Base-by-base conservation (phyloP, 2,329 filamentous ascomycete genomes). In the Fusarium brachygibbosum region DNA sequence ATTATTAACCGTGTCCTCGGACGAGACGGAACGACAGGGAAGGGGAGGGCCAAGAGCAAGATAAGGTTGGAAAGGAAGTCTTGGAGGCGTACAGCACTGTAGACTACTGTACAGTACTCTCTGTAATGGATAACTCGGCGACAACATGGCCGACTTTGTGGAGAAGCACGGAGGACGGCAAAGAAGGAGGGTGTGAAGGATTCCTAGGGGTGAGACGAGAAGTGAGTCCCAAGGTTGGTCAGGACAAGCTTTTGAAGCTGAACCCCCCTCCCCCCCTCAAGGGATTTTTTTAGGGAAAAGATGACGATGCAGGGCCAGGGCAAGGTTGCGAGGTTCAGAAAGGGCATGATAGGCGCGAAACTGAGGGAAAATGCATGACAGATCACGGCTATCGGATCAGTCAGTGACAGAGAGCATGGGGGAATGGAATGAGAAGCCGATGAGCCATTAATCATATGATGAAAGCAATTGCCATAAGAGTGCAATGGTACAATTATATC, bases 41-140 rank as follows among this genome's bases (percentile, higher is more conserved):
- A 28, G 71, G 71, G 68, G 54, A 68, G 73, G 68, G 54, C 63
- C 49, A 68, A 64, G 16, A 29, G 41, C 69, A 72, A 75, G 73
- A 75, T 75, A 75, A 74, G 73, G 73, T 75, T 75, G 67, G 58
- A 67, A 73, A 75, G 69, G 68, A 37, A 58, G 64, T 60, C 66
- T 67, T 68, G 65, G 61, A 69, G 70, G 63, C 61, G 63, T 46
- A 42, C 40, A 42, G 13, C 40, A 42, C 40, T 17, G 38, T 17
- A 41, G 28, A 23, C 6, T 25, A 41, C 14, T 14, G n/a, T 38
- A 38, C n/a, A 13, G 19, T 21, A 38, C 37, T 19, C 9, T 6
- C 35, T 38, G 38, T 41, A 72, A 63, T 77, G 76, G 76, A 76
- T 76, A 76, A 74, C 70, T 77, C 75, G 76, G 76, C 76, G 76